Base-by-base conservation (phyloP, 139 green algal genomes). In the Trebouxia sp. region DNA sequence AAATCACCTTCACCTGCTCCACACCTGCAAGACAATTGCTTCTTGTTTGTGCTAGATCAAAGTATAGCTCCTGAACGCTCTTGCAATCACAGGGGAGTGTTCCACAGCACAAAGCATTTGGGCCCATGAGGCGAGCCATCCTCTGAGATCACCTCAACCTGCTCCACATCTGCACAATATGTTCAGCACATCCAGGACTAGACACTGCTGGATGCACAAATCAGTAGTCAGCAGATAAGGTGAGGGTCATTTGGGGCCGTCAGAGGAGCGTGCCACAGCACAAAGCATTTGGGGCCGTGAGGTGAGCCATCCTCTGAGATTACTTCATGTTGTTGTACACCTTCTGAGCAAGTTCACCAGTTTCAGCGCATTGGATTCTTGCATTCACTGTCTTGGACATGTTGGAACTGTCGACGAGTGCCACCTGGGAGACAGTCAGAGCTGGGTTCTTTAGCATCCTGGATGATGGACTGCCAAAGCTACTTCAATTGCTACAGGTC, bases 261-360 rank as follows among this genome's bases (percentile, higher is more conserved):
- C 41, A 98, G 80, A 3, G 96, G 93, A 12, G 96, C 96, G 83
- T 99, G 98, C 96, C 96, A 99, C 81, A 98, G 83, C 53, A 97
- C 88, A 83, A 98, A 96, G 26, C 39, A 69, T 80, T 96, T 94
- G n/a, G 90, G 76, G 0, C 89, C 95, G 39, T 89, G 84, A 2
- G 96, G 96, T 1, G 89, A 94, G 39, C 94, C 93, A 67, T 98
- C 94, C 32, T 94, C 78, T 5, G 56, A 56, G n/a, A 97, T 84
- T 17, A 94, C 84, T 20, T 70, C 28, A 58, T 90, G 78, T 14
- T 82, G 69, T 55, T 75, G 6, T 38, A 89, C 82, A 10, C 76
- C 76, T 84, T 80, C n/a, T n/a, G n/a, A n/a, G n/a, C n/a, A n/a
- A 1, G 6, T 7, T 24, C 3, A 17, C 35, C 14, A 65, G n/a